Evolutionary conservation across 2,329 filamentous ascomycete genomes (phyloP).

Genomic region (Neopestalotiopsis clavispora): DNA sequence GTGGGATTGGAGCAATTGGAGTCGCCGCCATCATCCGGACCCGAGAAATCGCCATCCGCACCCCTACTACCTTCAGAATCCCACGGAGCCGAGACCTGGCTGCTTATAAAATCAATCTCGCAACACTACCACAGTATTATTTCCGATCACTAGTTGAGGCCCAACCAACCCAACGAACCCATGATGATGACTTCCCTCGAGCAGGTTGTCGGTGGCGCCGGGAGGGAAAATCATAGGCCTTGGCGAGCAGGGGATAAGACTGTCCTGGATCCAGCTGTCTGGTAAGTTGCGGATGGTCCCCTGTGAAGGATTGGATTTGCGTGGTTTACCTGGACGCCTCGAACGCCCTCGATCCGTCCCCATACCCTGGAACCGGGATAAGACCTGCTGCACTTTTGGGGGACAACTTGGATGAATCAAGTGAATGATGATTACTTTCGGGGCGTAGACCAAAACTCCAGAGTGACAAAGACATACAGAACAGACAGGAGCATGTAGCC

Average conservation of each 20-base stretch:
- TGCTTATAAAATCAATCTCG: background rate
- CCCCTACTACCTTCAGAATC: background rate
- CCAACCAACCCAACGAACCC: background rate
- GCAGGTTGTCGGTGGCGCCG: background rate
- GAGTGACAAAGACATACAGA: too few relatives aligned
- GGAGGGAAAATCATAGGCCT: background rate
- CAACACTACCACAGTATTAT: background rate
- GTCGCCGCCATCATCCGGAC: background rate
- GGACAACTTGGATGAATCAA: background rate
- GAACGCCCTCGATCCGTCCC: slow-evolving; percentile 4
- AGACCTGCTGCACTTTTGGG: background rate
- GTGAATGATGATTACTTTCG: too few relatives aligned
- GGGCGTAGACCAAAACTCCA: too few relatives aligned
- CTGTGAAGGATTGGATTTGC: background rate
- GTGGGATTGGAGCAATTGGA: background rate
- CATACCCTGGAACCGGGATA: background rate
- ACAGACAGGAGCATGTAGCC: too few relatives aligned
- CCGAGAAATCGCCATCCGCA: background rate
- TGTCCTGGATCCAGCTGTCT: slow-evolving; percentile 2
- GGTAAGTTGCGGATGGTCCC: slow-evolving; percentile 7
- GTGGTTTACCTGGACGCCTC: slow-evolving; percentile 1
- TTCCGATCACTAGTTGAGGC: background rate
- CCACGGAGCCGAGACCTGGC: background rate
- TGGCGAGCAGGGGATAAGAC: background rate
- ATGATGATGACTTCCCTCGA: background rate